phyloP scores from a whole-genome alignment of 352 stramenopile genomes.

The Phytophthora sojae region DNA sequence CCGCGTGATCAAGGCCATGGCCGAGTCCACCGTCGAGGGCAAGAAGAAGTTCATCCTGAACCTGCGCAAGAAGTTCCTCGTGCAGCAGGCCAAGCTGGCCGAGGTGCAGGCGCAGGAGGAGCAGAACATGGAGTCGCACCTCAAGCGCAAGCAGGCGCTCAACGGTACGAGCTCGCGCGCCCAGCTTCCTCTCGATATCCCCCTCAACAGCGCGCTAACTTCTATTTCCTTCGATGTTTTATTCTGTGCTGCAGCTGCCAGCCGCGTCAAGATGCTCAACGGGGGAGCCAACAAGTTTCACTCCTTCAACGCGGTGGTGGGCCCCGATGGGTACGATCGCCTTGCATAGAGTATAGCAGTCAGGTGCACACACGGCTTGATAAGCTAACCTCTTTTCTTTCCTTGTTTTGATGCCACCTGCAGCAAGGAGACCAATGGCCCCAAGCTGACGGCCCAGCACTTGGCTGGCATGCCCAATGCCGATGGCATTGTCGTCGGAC shows the following conservation, averaged over 20 bases:
- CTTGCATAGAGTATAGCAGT: not conserved
- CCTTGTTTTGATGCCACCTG: slow-evolving; percentile 3
- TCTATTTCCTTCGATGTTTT: slow-evolving; percentile 7
- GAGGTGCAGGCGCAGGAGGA: slow-evolving; percentile 60
- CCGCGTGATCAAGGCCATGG: slow-evolving; percentile 87
- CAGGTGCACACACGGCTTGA: not conserved
- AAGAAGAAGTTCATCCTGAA: slow-evolving; percentile 84
- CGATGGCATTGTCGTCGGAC: slow-evolving; percentile 35
- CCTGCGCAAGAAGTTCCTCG: slow-evolving; percentile 75
- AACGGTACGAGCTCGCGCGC: slow-evolving; percentile 44
- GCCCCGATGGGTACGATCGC: slow-evolving; percentile 40
- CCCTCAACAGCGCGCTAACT: slow-evolving; percentile 7
- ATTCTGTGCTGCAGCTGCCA: slow-evolving; percentile 46
- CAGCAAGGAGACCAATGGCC: slow-evolving; percentile 58
- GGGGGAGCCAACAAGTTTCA: slow-evolving; percentile 71
- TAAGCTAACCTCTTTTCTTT: not conserved
- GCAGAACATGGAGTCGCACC: slow-evolving; percentile 68
- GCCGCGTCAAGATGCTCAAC: slow-evolving; percentile 76
- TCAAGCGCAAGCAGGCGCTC: slow-evolving; percentile 79
- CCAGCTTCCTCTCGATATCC: not conserved
- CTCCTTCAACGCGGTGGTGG: slow-evolving; percentile 75
- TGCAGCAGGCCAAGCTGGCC: slow-evolving; percentile 66
- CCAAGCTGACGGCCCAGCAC: slow-evolving; percentile 41
- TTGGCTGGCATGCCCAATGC: slow-evolving; percentile 47
- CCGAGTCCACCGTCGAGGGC: slow-evolving; percentile 75